Base-by-base conservation (phyloP, 2,329 filamentous ascomycete genomes). In the Penicillium sp. region DNA sequence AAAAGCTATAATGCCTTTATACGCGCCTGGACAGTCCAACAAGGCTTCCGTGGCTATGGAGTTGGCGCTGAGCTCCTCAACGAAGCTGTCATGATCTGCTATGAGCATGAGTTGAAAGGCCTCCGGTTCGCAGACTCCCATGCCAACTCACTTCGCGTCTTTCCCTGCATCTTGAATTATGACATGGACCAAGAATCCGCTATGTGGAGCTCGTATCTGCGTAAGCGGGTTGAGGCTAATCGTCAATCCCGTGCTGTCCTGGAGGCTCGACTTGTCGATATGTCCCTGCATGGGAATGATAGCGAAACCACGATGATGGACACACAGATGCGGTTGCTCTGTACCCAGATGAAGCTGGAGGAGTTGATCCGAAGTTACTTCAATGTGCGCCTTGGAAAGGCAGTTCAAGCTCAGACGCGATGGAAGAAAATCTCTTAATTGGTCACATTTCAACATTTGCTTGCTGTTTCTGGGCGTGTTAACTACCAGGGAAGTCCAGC, bases 21-120 rank as follows among this genome's bases (percentile, higher is more conserved):
- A 50, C 80, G 86, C 26, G 88, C 86, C 1, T 95, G 89, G 88
- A 91, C 88, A 2, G 87, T 88, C 2, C 77, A 77, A 63, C 70
- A 82, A 44, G 75, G 76, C 57, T 88, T 88, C 66, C 78, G 89
- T 24, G 75, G 79, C 29, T 80, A 81, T 54, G 88, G 88, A 0
- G 74, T 94, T 22, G 89, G 88, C 3, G 76, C 73, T 35, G 83
- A 82, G 29, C 69, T 95, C 60, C 73, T 95, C 42, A 79, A 84
- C 57, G 84, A 87, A 58, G 87, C 85, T 2, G 82, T 90, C 2
- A 76, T 76, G 49, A 66, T 84, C 48, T 84, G 85, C 52, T 78
- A 79, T 58, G 81, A 83, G 67, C 79, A 78, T 61, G 84, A 84
- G 51, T 86, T 87, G 37, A 79, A 79, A 51, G 82, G 81, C 31